Evolutionary conservation across 345 rosid species (phyloP), one percentile per base, ranked within the genome.

Genomic region (Eucalyptus urophylla): DNA sequence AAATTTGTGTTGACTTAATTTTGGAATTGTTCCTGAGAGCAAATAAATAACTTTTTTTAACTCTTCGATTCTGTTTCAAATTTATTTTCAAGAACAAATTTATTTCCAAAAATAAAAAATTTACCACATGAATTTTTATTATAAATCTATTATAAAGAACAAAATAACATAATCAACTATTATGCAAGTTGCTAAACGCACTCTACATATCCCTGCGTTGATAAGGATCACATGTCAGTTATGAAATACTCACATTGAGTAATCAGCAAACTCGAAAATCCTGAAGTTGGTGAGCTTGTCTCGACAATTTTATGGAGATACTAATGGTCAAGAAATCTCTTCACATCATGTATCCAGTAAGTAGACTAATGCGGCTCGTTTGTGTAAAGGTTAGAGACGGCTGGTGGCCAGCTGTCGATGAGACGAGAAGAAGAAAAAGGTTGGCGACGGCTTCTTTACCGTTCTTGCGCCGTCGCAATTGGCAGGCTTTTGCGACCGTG

Each of bases 131-230:
- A 0, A 25, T 58, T 25, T 54, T 6, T 5, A 5, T 58, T 58
- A 0, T 0, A 58, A 58, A 5, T 27, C 4, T 25, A 12, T 2
- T 2, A 2, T 11, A 1, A 0, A 0, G 0, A 58, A 58, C 2
- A 58, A 53, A 53, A 53, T 4, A 53, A 19, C 0, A 21, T 1
- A 53, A 53, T 53, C 24, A 53, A 51, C 9, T 51, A 53, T 53
- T 17, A 7, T 19, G 8, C 1, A 53, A 17, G 4, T 17, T 53
- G 56, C 9, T 53, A 53, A 53, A 53, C 0, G 1, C 4, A 2
- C 5, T 0, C 8, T 19, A 19, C 0, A 53, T 53, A 53, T 53
- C 9, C 24, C 4, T 0, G 2, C 56, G 7, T 53, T 53, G 4
- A 53, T 0, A 7, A 29, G 37, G 37, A 29, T 65, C 10, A 8